A percentile compares a stretch with the other conserved stretches of the same genome.
These are phyloP conservation scores for Dendrobium huoshanense DNA, from an alignment of 106 monocot genomes.

Conservation along the genomic window DNA sequence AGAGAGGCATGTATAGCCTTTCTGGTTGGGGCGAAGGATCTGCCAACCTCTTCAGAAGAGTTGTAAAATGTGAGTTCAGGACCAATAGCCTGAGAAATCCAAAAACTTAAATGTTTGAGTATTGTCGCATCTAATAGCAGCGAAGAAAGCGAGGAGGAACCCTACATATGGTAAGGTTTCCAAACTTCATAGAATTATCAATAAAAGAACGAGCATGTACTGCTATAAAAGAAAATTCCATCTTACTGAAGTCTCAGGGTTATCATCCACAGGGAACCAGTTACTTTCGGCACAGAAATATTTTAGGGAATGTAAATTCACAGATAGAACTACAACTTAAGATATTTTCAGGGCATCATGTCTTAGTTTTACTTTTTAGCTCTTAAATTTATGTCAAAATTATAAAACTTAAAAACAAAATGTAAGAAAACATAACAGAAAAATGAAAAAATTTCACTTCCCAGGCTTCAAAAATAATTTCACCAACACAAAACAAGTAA, in stretches of 20 bases:
- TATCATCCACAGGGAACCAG: neutral
- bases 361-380: no score
- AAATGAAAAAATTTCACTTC: neutral
- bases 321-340: neutral
- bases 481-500: neutral
- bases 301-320: neutral
- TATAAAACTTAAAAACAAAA: neutral
- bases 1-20: slow-evolving; percentile 86
- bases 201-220: neutral
- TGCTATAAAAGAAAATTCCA: neutral
- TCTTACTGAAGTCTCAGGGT: neutral
- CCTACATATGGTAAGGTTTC: neutral
- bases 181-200: neutral
- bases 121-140: neutral
- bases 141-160: neutral
- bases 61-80: slow-evolving; percentile 92
- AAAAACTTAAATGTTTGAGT: neutral
- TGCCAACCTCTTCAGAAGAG: slow-evolving; percentile 60
- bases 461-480: neutral
- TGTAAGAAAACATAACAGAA: neutral
- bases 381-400: no score
- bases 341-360: no score
- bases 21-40: slow-evolving; percentile 45
- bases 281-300: neutral
- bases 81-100: slow-evolving; percentile 69